Percentiles rank a stretch among this genome's conserved stretches.
Evolutionary conservation across 139 green algal genomes (phyloP).

Genomic region (Tetraselmis chui): DNA sequence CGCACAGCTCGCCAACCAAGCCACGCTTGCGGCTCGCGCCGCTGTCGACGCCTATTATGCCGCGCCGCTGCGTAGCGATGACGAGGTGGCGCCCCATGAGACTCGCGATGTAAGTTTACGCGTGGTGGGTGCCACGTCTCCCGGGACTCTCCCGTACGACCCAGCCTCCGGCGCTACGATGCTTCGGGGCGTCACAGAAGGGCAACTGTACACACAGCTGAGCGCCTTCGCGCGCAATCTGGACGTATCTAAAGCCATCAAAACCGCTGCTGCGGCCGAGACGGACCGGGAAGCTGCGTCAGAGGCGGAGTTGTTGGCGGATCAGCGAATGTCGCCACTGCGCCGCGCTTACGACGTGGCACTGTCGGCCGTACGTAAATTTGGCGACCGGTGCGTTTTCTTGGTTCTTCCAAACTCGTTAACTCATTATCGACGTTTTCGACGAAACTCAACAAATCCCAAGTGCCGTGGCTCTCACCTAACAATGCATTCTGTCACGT

Average conservation of each 20-base stretch:
- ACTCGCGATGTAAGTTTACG: slow-evolving; percentile 46
- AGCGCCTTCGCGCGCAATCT: slow-evolving; percentile 13
- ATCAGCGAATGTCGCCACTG: not conserved
- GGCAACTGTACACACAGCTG: slow-evolving; percentile 59
- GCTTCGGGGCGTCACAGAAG: slow-evolving; percentile 36
- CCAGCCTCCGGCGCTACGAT: slow-evolving; percentile 24
- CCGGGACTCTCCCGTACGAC: slow-evolving; percentile 22
- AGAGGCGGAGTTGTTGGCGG: no score
- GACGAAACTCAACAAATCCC: no score
- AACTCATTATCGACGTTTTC: no score
- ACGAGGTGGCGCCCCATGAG: slow-evolving; percentile 43
- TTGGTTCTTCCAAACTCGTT: no score
- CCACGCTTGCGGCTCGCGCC: slow-evolving; percentile 29
- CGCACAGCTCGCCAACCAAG: slow-evolving; percentile 72
- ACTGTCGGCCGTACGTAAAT: no score
- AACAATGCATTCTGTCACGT: no score
- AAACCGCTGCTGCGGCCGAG: not conserved
- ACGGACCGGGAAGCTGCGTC: not conserved
- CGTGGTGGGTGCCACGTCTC: slow-evolving; percentile 11
- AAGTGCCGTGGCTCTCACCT: no score
- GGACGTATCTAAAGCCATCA: not conserved
- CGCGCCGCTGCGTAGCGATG: slow-evolving; percentile 51
- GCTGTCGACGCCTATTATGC: slow-evolving; percentile 54
- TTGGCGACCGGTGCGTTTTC: not conserved
- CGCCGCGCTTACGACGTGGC: not conserved